Evolutionary conservation across 495 filamentous ascomycete species (phyloP), one percentile per base, ranked within the genome.

Genomic region (Terfezia claveryi): DNA sequence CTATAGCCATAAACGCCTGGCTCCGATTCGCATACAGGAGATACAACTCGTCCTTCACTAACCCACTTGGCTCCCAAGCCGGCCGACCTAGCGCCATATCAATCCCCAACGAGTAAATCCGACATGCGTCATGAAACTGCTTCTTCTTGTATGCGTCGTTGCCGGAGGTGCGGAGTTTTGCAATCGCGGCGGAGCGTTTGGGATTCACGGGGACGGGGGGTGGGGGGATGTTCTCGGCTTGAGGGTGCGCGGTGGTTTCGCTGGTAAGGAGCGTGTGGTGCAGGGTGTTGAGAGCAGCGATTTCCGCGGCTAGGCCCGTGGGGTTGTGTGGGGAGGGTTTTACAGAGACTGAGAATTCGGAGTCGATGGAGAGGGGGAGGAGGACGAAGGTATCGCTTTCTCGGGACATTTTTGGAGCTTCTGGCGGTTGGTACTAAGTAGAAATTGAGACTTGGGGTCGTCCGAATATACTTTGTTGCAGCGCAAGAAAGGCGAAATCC

Each of bases 121-220:
- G 79, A 54, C 86, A 72, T 12, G 92, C 91, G 27, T 91, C 84
- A 57, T 67, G 66, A 71, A 85, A 73, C 59, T 76, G 74, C 61
- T 73, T 71, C 67, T 89, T 87, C 66, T 83, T 81, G 72, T 83
- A 87, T 61, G 81, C 78, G 52, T 72, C 67, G 74, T 94, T 94
- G 59, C 82, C 91, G 53, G 72, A 73, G 63, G 94, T 89, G 69
- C 87, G 85, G 59, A 96, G 82, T 67, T 95, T 96, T 68, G 70
- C 76, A 67, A 96, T 81, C 63, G 87, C 80, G 38, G 83, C 85
- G 62, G 74, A 75, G 57, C 86, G 85, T 69, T 93, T 89, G 32
- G 83, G 87, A 72, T 85, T 85, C 38, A 85, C 77, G 55, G 86
- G 83, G 23, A 87, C 69, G 0, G 87, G 85, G 0, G 87, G 80